phyloP scores from a whole-genome alignment of 2,329 filamentous ascomycete genomes.

The Cladosporium austrohemisphaericum region DNA sequence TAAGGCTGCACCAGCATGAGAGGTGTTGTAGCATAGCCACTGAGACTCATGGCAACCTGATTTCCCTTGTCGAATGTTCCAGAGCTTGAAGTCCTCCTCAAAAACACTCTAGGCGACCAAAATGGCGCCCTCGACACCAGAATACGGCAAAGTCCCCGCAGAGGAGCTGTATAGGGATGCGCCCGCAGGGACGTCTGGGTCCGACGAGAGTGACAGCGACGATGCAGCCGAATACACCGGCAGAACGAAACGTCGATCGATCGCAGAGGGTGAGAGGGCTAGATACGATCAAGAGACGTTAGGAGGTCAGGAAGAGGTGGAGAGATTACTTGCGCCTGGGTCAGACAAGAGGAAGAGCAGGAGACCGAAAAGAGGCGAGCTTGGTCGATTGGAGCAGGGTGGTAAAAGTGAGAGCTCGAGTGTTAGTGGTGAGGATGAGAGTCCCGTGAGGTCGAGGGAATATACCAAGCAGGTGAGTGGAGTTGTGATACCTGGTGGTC shows the following conservation, averaged over 20 bases:
- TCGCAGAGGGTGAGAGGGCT: slow-evolving; percentile 18
- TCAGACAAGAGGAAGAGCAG: slow-evolving; percentile 18
- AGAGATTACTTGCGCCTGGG: slow-evolving; percentile 37
- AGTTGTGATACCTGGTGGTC: slow-evolving; percentile 35
- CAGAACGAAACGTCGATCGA: slow-evolving; percentile 9
- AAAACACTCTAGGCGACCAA: not conserved
- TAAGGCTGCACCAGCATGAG: too few species aligned
- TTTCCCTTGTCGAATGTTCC: too few species aligned
- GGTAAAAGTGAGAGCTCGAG: slow-evolving; percentile 20
- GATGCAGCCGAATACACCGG: slow-evolving; percentile 18
- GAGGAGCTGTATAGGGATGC: not conserved
- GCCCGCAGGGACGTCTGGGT: not conserved
- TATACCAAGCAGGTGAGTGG: slow-evolving; percentile 89
- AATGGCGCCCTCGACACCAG: slow-evolving; percentile 7
- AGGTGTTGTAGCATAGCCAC: too few species aligned
- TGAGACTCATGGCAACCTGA: too few species aligned
- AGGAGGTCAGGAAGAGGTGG: slow-evolving; percentile 46
- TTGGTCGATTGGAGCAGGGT: slow-evolving; percentile 21
- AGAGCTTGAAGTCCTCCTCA: too few species aligned
- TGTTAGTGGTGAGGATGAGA: slow-evolving; percentile 8
- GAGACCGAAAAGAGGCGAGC: slow-evolving; percentile 19
- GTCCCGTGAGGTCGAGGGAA: slow-evolving; percentile 50
- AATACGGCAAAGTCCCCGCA: slow-evolving; percentile 5
- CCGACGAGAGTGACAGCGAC: slow-evolving; percentile 21
- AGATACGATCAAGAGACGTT: slow-evolving; percentile 34